Conservation (phyloP, 371 early-diverging fungal species). For the Mortierella polycephala region DNA sequence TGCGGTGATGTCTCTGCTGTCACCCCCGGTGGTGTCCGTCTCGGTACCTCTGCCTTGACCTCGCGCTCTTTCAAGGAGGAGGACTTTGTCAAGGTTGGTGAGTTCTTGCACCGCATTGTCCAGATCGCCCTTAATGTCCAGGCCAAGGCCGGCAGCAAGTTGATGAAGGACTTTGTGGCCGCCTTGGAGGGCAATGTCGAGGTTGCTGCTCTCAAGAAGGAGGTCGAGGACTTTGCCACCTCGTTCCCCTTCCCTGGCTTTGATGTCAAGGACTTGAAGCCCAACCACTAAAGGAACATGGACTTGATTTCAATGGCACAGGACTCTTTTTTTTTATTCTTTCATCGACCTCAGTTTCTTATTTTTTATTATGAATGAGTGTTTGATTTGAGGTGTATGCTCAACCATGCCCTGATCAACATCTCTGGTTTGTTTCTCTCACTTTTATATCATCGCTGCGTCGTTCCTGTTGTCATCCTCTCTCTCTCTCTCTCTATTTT, state of each 20-base stretch:
- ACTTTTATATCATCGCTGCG: constrained; percentile 4
- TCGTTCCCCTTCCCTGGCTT: constrained; percentile 93
- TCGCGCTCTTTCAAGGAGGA: constrained; percentile 89
- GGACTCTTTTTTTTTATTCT: constrained; percentile 3
- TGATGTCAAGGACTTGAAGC: constrained; percentile 36
- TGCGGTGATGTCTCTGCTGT: constrained; percentile 91
- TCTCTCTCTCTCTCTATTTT: constrained; percentile 1
- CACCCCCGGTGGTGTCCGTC: constrained; percentile 92
- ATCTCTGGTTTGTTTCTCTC: constrained; percentile 1
- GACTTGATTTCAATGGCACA: constrained; percentile 4
- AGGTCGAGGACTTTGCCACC: constrained; percentile 92
- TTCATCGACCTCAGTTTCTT: neutral
- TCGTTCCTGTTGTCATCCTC: constrained; percentile 3
- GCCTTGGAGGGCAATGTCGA: constrained; percentile 76
- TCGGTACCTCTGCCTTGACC: constrained; percentile 92
- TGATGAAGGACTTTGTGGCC: constrained; percentile 96
- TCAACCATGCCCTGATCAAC: constrained; percentile 28
- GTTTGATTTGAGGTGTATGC: constrained; percentile 22
- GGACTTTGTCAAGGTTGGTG: constrained; percentile 88
- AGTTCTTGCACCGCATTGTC: constrained; percentile 89
- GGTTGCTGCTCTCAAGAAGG: constrained; percentile 81
- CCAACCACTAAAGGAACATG: constrained; percentile 43
- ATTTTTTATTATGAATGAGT: neutral
- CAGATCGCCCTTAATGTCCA: constrained; percentile 85
- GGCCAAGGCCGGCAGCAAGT: constrained; percentile 84